Percentiles rank a stretch among this genome's conserved stretches.
Evolutionary conservation across 371 early-diverging fungal species (phyloP).

Genomic region (Rhizomucor miehei): DNA sequence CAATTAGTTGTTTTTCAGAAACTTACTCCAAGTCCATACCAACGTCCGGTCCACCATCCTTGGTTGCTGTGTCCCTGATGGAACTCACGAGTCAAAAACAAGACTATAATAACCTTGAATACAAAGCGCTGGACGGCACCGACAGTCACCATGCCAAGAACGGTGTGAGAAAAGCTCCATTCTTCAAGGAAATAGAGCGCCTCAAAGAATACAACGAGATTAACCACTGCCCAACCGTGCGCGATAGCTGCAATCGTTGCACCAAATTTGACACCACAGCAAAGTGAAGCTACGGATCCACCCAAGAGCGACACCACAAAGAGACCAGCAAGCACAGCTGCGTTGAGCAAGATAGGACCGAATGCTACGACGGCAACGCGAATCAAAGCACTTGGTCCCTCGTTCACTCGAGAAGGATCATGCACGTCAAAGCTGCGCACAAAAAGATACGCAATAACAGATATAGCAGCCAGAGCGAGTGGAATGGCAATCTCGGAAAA

Average conservation of each 20-base stretch:
- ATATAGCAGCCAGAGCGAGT: slow-evolving; percentile 59
- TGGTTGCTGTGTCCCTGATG: slow-evolving; percentile 69
- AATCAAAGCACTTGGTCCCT: slow-evolving; percentile 37
- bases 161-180: slow-evolving; percentile 57
- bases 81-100: slow-evolving; percentile 75
- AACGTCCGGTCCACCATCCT: slow-evolving; percentile 90
- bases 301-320: slow-evolving; percentile 67
- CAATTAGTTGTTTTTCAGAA: too few relatives aligned
- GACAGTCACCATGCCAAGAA: slow-evolving; percentile 66
- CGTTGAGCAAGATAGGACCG: slow-evolving; percentile 70
- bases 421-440: slow-evolving; percentile 44
- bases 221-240: slow-evolving; percentile 61
- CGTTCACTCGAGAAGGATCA: slow-evolving; percentile 21
- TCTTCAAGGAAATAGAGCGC: slow-evolving; percentile 66
- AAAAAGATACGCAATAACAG: slow-evolving; percentile 61
- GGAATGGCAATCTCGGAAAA: slow-evolving; percentile 74
- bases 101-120: slow-evolving; percentile 63
- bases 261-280: slow-evolving; percentile 68
- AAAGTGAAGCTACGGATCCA: slow-evolving; percentile 56
- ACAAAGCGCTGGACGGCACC: slow-evolving; percentile 64
- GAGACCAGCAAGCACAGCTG: slow-evolving; percentile 55
- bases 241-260: slow-evolving; percentile 68
- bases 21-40: slow-evolving; percentile 69
- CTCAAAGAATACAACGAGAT: slow-evolving; percentile 58
- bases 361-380: slow-evolving; percentile 60